These are phyloP conservation scores for Luffa acutangula DNA, from an alignment of 306 rosid species.

Conservation along the genomic window DNA sequence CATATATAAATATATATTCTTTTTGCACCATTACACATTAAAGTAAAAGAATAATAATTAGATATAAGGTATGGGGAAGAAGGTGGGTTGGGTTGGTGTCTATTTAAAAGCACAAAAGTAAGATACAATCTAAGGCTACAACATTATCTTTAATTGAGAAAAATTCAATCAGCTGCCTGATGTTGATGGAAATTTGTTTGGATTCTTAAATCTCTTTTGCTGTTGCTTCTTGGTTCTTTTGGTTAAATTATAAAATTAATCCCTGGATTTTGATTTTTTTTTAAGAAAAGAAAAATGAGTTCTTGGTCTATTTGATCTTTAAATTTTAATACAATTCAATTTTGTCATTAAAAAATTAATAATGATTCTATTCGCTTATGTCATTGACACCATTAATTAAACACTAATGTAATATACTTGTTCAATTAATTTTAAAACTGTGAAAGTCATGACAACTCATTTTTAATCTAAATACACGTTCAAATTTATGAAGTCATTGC, in stretches of 20 bases:
- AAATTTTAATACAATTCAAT: no score
- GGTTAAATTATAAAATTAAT: no score
- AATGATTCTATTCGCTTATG: background rate
- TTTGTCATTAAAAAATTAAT: no score
- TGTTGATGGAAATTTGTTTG: background rate
- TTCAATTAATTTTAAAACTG: no score
- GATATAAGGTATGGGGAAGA: background rate
- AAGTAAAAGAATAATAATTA: background rate
- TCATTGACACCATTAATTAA: no score
- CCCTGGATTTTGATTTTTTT: no score
- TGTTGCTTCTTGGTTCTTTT: background rate
- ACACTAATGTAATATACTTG: no score
- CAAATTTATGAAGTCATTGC: background rate
- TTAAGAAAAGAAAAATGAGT: no score
- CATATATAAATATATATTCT: background rate
- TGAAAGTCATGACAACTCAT: background rate
- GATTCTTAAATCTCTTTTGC: background rate
- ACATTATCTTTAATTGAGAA: background rate
- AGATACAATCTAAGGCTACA: background rate
- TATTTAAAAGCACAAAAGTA: background rate
- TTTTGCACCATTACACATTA: background rate
- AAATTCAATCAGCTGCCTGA: background rate
- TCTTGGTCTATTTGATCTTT: no score
- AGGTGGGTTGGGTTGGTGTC: conserved; percentile 1
- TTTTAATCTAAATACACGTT: background rate